Base-by-base conservation (phyloP, 441 rosid species). In the Mallotus japonicus region DNA sequence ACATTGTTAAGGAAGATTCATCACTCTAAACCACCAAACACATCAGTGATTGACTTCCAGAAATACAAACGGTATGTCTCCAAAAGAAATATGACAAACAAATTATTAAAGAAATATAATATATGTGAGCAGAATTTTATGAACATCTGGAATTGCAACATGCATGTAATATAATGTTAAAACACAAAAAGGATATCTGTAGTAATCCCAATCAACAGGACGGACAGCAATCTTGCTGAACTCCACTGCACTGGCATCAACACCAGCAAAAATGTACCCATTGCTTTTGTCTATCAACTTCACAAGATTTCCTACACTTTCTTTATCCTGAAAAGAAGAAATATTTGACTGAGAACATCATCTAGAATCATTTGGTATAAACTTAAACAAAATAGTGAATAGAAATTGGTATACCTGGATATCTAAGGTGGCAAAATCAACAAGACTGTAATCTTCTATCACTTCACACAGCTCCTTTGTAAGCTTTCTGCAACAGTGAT, bases 181-280 rank as follows among this genome's bases (percentile, higher is more conserved):
- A 60, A 16, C 8, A 73, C 66, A 76, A 47, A 34, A 78, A 89
- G 99, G 97, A 92, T 95, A 92, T 92, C 90, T 91, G 88, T 83
- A 88, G 77, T 92, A 95, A 62, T 92, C 99, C 99, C 98, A 95
- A 72, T 91, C 93, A 58, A 78, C 78, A 72, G 88, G 85, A 69
- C 90, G 86, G 67, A 93, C 82, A 7, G 99, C 95, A 71, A 95
- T 84, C 88, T 95, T 92, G 93, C 98, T 92, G 81, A 90, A 95
- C 81, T 88, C 99, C 76, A 88, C 90, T 50, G 93, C 99, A 80
- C 89, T 92, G 71, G 91, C 84, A 69, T 91, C 97, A 54, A 90
- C 82, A 14, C 87, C 87, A 2, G 96, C 81, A 83, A 92, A 95
- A 63, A 95, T 84, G 80, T 88, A 95, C 44, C 98, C 98, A 67